Conservation (phyloP, 1,139 yeast genomes). For the Meyerozyma guilliermondii region DNA sequence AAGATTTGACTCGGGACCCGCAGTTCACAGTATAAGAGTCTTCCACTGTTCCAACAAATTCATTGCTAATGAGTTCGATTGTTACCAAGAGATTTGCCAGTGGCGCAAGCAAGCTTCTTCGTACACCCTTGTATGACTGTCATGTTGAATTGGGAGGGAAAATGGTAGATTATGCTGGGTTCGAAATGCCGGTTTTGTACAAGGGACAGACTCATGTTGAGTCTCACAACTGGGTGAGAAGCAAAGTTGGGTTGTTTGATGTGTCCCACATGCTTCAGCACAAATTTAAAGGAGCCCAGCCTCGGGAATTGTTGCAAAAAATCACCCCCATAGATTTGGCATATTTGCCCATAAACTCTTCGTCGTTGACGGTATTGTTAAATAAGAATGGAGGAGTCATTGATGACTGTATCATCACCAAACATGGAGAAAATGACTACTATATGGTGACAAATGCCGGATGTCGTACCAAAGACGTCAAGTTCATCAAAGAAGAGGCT, state of each 20-base stretch:
- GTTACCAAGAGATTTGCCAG: conserved; percentile 3
- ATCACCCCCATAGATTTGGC: conserved; percentile 82
- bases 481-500: conserved; percentile 55
- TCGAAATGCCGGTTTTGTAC: conserved; percentile 88
- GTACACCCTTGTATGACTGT: conserved; percentile 76
- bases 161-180: conserved; percentile 95
- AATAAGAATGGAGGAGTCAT: conserved; percentile 76
- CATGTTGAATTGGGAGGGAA: conserved; percentile 80
- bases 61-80: background rate
- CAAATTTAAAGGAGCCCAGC: conserved; percentile 60
- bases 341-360: conserved; percentile 48
- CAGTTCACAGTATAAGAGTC: background rate
- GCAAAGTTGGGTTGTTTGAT: conserved; percentile 85
- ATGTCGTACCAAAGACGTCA: conserved; percentile 74
- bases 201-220: conserved; percentile 79
- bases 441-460: conserved; percentile 98
- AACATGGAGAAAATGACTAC: conserved; percentile 69
- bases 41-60: background rate
- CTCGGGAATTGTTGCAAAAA: conserved; percentile 66
- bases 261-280: conserved; percentile 98
- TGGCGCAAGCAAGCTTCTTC: conserved; percentile 1
- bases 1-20: background rate
- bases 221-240: conserved; percentile 91
- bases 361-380: conserved; percentile 75
- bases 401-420: conserved; percentile 90